Evolutionary conservation across 164 flowering plant species (phyloP).

Genomic region (Tetracentron sinense): DNA sequence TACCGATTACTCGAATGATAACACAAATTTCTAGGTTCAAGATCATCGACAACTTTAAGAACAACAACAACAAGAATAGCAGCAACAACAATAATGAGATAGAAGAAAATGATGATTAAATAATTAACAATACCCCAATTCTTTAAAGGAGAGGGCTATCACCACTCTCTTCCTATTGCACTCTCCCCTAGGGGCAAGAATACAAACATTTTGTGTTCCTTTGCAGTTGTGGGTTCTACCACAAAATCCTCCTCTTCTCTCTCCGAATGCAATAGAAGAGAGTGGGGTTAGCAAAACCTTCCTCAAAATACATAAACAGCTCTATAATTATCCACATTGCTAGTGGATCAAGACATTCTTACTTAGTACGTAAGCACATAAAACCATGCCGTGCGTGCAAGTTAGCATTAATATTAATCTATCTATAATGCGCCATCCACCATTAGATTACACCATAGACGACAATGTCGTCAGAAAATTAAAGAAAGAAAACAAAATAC

Average conservation of each 20-base stretch:
- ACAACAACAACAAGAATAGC: too few relatives aligned
- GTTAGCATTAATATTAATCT: conserved; percentile 5
- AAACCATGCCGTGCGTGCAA: conserved; percentile 26
- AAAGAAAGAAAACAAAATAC: background rate
- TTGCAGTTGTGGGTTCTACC: too few relatives aligned
- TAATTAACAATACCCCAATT: conserved; percentile 8
- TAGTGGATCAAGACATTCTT: conserved; percentile 39
- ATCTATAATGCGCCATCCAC: conserved; percentile 22
- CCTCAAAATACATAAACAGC: conserved; percentile 18
- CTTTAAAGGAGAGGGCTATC: too few relatives aligned
- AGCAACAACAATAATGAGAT: background rate
- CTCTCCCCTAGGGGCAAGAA: too few relatives aligned
- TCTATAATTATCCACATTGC: conserved; percentile 27
- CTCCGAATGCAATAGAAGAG: too few relatives aligned
- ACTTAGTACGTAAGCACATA: conserved; percentile 31
- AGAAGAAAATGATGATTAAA: background rate
- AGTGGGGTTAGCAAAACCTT: too few relatives aligned
- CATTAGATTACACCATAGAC: conserved; percentile 14
- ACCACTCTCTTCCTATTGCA: too few relatives aligned
- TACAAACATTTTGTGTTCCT: too few relatives aligned
- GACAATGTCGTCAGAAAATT: conserved; percentile 7
- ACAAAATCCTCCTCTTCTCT: too few relatives aligned
- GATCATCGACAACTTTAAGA: too few relatives aligned
- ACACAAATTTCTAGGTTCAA: too few relatives aligned
- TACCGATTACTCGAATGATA: too few relatives aligned